phyloP scores from a whole-genome alignment of 2,329 filamentous ascomycete species.

The Xylaria sp. region DNA sequence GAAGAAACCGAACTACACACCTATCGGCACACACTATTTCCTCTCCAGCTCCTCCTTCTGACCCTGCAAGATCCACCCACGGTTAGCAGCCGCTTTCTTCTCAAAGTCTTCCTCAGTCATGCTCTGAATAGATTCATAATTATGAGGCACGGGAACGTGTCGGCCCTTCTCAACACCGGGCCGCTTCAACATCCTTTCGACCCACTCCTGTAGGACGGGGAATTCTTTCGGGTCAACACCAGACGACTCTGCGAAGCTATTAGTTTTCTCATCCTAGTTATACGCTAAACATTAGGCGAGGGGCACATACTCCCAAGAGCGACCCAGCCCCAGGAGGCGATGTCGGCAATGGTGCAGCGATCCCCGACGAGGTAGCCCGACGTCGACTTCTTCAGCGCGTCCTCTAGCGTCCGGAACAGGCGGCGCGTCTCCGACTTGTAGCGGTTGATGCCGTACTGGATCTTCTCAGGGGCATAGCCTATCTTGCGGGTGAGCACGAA shows the following conservation, averaged over 20 bases:
- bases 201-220: constrained; percentile 79
- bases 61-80: constrained; percentile 72
- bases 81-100: constrained; percentile 61
- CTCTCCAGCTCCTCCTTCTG: constrained; percentile 75
- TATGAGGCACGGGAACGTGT: constrained; percentile 75
- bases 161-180: constrained; percentile 79
- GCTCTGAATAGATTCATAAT: constrained; percentile 61
- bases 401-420: constrained; percentile 81
- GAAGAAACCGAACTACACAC: background rate
- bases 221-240: constrained; percentile 79
- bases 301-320: constrained; percentile 57
- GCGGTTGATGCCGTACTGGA: constrained; percentile 82
- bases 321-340: constrained; percentile 84
- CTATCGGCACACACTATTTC: constrained; percentile 38
- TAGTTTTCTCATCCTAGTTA: constrained; percentile 15
- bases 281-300: background rate
- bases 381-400: constrained; percentile 68
- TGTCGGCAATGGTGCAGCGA: constrained; percentile 79
- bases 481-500: constrained; percentile 10
- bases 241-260: constrained; percentile 59
- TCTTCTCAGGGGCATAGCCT: constrained; percentile 82
- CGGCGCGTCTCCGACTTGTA: constrained; percentile 87
- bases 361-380: constrained; percentile 73
- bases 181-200: constrained; percentile 74
- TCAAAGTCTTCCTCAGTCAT: constrained; percentile 65